phyloP scores from a whole-genome alignment of 352 stramenopile genomes.

The Thalassiosira oceanica region DNA sequence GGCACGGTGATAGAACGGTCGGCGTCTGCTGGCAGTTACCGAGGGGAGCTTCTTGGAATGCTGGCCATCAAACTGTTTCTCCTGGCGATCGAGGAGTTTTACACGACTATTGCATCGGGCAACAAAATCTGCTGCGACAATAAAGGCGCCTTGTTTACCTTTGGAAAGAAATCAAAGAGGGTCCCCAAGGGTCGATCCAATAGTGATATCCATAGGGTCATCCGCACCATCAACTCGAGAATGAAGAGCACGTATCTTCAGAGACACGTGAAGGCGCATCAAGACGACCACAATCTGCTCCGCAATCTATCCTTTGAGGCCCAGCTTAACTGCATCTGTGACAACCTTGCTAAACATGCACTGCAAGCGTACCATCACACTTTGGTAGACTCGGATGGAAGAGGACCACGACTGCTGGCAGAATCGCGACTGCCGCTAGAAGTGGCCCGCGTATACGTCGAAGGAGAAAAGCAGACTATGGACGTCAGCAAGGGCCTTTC shows the following conservation, averaged over 20 bases:
- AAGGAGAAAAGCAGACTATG: conserved; percentile 4
- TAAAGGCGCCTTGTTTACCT: neutral
- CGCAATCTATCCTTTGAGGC: conserved; percentile 3
- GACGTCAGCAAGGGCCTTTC: conserved; percentile 2
- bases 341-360: neutral
- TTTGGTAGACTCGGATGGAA: neutral
- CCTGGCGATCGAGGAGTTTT: neutral
- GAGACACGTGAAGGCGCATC: neutral
- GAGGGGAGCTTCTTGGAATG: neutral
- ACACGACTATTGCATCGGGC: neutral
- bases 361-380: neutral
- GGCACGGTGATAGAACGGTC: conserved; percentile 3
- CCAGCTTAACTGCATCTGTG: conserved; percentile 1
- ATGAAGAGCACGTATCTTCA: neutral
- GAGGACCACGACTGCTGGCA: neutral
- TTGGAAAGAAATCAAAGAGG: neutral
- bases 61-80: neutral
- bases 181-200: neutral
- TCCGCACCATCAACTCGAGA: neutral
- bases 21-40: neutral
- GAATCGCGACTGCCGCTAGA: conserved; percentile 7
- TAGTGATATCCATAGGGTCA: neutral
- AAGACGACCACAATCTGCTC: neutral
- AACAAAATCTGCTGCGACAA: no score
- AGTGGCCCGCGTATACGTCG: conserved; percentile 7